phyloP scores from a whole-genome alignment of 2,329 filamentous ascomycete species.

The Talaromyces pinophilus region DNA sequence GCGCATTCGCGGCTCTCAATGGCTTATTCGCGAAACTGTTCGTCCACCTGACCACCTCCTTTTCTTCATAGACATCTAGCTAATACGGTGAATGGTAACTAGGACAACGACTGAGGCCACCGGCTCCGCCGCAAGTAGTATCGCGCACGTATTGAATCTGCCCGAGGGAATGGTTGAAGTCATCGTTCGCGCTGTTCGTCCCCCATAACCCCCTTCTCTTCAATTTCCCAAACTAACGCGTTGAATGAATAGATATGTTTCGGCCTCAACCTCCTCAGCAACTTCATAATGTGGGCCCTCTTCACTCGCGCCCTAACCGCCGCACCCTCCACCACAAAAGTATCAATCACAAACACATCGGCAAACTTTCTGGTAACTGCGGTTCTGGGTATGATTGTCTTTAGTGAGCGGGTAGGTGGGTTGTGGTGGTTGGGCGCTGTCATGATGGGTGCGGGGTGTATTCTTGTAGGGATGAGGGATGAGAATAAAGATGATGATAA shows the following conservation, averaged over 20 bases:
- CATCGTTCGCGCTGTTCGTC: conserved; percentile 55
- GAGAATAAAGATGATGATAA: conserved; percentile 36
- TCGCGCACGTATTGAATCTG: conserved; percentile 51
- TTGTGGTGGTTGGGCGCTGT: conserved; percentile 64
- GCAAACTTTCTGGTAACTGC: conserved; percentile 66
- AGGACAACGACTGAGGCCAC: conserved; percentile 65
- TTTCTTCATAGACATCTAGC: not conserved
- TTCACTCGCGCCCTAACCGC: conserved; percentile 64
- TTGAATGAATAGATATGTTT: conserved; percentile 55
- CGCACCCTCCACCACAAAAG: conserved; percentile 61
- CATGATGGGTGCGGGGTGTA: conserved; percentile 62
- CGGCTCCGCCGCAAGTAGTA: conserved; percentile 50
- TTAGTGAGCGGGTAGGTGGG: conserved; percentile 57
- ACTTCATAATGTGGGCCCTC: conserved; percentile 65
- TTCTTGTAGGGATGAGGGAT: conserved; percentile 63
- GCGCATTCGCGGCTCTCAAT: conserved; percentile 64
- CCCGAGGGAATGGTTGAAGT: conserved; percentile 49
- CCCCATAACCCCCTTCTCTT: not conserved
- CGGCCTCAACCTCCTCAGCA: conserved; percentile 62
- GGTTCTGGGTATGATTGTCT: conserved; percentile 59
- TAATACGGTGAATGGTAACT: conserved; percentile 17
- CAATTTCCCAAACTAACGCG: conserved; percentile 13
- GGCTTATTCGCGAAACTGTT: conserved; percentile 68
- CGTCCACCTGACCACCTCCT: conserved; percentile 20
- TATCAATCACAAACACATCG: conserved; percentile 64